These are phyloP conservation scores for Geotrichum europaeum DNA, from an alignment of 1,139 yeast species.

Conservation along the genomic window DNA sequence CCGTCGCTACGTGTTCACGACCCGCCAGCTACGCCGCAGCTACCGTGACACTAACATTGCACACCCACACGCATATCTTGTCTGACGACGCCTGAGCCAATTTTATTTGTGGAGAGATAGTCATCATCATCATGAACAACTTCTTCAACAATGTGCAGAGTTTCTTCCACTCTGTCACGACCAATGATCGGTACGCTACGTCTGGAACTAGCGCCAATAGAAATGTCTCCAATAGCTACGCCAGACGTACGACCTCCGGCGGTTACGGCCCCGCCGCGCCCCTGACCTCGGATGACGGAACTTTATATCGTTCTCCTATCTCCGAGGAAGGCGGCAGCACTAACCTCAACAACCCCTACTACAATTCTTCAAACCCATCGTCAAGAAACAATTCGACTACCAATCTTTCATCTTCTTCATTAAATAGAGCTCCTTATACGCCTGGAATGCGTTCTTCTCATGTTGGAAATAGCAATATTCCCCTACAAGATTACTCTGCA, in stretches of 20 bases:
- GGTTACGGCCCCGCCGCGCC: conserved; percentile 19
- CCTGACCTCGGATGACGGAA: conserved; percentile 15
- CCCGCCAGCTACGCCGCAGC: not conserved
- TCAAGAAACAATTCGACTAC: conserved; percentile 21
- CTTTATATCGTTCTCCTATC: conserved; percentile 8
- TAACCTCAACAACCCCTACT: conserved; percentile 14
- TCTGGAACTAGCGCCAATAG: not conserved
- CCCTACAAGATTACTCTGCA: conserved; percentile 43
- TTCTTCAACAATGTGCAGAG: conserved; percentile 37
- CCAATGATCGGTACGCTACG: conserved; percentile 56
- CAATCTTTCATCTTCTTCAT: conserved; percentile 29
- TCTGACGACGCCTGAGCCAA: not conserved
- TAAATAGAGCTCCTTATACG: conserved; percentile 30
- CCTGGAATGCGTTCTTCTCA: conserved; percentile 37
- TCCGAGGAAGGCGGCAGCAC: not conserved
- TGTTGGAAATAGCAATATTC: conserved; percentile 37
- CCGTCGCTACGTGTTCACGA: not conserved
- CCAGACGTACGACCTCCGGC: conserved; percentile 17
- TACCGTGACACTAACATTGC: not conserved
- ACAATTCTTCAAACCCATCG: conserved; percentile 17
- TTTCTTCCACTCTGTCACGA: conserved; percentile 56
- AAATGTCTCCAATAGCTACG: conserved; percentile 4
- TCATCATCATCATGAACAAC: conserved; percentile 28
- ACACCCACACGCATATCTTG: not conserved
- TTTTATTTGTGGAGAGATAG: not conserved